Conservation (phyloP, 257 asterid species). For the Petunia secreta region DNA sequence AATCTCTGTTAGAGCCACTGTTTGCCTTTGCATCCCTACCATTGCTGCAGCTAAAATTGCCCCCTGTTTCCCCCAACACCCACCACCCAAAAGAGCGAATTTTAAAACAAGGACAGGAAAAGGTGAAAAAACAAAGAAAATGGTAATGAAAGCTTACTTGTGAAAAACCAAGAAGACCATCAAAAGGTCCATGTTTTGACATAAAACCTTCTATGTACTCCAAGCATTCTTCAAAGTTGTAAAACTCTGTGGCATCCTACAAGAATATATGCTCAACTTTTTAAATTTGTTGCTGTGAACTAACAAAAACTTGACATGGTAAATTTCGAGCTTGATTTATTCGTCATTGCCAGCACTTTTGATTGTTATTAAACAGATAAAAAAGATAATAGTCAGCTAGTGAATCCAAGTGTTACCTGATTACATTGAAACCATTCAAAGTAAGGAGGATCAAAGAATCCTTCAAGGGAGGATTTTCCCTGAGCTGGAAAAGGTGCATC, state of each 20-base stretch:
- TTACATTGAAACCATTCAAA: slow-evolving; percentile 42
- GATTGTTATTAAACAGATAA: no score
- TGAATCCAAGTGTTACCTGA: slow-evolving; percentile 28
- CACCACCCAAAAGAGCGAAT: no score
- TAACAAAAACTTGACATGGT: no score
- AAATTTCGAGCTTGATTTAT: no score
- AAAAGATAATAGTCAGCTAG: no score
- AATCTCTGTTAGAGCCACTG: slow-evolving; percentile 43
- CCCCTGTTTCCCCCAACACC: slow-evolving; percentile 31
- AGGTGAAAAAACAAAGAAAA: neutral
- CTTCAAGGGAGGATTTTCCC: slow-evolving; percentile 41
- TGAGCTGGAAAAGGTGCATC: slow-evolving; percentile 42
- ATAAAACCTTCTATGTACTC: slow-evolving; percentile 40
- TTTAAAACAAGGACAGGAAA: neutral
- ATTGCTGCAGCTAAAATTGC: slow-evolving; percentile 39
- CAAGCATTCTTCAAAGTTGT: slow-evolving; percentile 46
- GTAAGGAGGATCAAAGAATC: slow-evolving; percentile 43
- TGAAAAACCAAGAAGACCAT: slow-evolving; percentile 50
- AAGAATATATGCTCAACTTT: neutral
- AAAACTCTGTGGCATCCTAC: slow-evolving; percentile 36
- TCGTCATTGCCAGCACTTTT: no score
- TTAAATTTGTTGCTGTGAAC: neutral
- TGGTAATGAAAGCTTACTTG: slow-evolving; percentile 31
- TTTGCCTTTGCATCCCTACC: slow-evolving; percentile 49
- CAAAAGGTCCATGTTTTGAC: slow-evolving; percentile 47